Evolutionary conservation across 148 eudicot species (phyloP).

Genomic region (Rheum nobile): DNA sequence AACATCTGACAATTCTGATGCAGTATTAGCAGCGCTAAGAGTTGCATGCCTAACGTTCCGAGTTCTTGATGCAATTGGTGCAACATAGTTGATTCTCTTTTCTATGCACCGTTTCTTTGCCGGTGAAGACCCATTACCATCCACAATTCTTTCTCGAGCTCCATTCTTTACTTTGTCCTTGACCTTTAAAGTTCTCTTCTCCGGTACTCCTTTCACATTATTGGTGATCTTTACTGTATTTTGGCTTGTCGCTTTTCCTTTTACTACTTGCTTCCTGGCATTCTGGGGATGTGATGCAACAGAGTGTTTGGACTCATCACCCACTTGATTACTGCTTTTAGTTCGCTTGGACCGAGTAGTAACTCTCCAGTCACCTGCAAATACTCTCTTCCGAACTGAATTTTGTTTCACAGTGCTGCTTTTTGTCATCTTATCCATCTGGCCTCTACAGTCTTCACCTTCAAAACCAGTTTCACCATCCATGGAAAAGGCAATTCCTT

Average conservation of each 20-base stretch:
- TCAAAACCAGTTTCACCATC: conserved; percentile 14
- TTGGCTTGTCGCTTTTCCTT: conserved; percentile 16
- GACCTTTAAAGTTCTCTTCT: conserved; percentile 9
- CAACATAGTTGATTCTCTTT: neutral
- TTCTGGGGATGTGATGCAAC: conserved; percentile 14
- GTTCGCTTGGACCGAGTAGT: conserved; percentile 23
- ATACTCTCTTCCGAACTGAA: conserved; percentile 16
- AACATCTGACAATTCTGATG: conserved; percentile 1
- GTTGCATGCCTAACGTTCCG: neutral
- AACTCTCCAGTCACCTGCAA: conserved; percentile 18
- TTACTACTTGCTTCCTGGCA: conserved; percentile 8
- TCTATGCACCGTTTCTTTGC: conserved; percentile 15
- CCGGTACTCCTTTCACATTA: conserved; percentile 9
- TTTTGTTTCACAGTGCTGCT: conserved; percentile 8
- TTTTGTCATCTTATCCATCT: conserved; percentile 13
- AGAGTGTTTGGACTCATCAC: conserved; percentile 13
- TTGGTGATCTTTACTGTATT: conserved; percentile 9
- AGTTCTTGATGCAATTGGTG: conserved; percentile 3
- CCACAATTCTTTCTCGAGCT: conserved; percentile 9
- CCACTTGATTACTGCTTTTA: conserved; percentile 2
- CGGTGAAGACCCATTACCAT: conserved; percentile 10
- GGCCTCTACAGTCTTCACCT: conserved; percentile 12
- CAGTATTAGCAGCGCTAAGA: neutral
- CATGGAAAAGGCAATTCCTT: conserved; percentile 22
- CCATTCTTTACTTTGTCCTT: conserved; percentile 10